Base-by-base conservation (phyloP, 306 rosid genomes). In the Lagenaria siceraria region DNA sequence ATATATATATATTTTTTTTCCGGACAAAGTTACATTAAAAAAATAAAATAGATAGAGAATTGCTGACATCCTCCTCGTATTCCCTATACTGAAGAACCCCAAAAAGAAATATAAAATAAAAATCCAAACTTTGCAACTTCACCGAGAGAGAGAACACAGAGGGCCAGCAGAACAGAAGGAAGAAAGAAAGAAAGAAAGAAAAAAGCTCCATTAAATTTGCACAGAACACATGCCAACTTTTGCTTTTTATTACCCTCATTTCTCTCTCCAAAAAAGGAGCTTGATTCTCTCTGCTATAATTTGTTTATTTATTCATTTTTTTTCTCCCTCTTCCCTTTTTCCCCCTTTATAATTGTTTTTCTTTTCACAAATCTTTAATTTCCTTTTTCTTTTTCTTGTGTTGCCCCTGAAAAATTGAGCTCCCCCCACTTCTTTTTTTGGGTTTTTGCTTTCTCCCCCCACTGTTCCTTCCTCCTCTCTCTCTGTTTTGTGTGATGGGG, bases 201-300 rank as follows among this genome's bases (percentile, higher is more conserved):
- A 22, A 40, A 24, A 17, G 14, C 14, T 18, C 36, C 40, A 46
- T 71, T 27, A 24, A 72, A 72, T 72, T 49, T 51, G 61, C 36
- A 69, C 78, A 51, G 52, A 58, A 52, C 84, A 71, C 55, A 66
- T 66, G 83, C 72, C 78, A 68, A 80, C 93, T 87, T 89, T 86
- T 84, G 87, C 89, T 84, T 87, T 89, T 84, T 79, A 84, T 79
- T 79, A 66, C 85, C 62, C 79, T 17, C 78, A 80, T 76, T 65
- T 27, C 22, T 76, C 62, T 61, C 86, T 78, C 76, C 68, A 8
- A 40, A 24, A 77, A 77, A 60, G 19, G 53, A 33, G 63, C 61
- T 73, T 52, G 82, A 78, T 83, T 68, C 85, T 69, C 77, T 75
- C 68, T 25, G 21, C 38, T 21, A 40, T 60, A 40, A 25, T 19